phyloP scores from a whole-genome alignment of 2,329 filamentous ascomycete species.

The Aspergillus sp. region DNA sequence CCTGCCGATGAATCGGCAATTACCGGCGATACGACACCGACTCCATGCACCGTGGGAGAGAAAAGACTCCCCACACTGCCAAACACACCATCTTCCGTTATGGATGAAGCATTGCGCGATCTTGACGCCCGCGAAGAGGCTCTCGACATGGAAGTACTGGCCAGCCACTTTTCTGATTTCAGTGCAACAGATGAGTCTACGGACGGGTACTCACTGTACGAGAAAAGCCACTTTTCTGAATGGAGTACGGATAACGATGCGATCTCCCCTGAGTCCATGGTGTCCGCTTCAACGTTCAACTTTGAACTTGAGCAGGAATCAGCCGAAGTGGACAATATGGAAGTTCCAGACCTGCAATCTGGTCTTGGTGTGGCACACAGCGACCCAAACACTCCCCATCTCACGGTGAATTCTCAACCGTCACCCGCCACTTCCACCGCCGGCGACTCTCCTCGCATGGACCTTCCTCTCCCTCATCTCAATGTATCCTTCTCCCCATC shows the following conservation, averaged over 20 bases:
- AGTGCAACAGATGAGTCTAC: conserved; percentile 28
- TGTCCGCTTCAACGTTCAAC: conserved; percentile 29
- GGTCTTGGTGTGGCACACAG: neutral
- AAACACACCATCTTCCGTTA: conserved; percentile 42
- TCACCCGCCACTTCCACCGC: conserved; percentile 24
- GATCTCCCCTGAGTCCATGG: conserved; percentile 31
- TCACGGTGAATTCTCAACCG: conserved; percentile 25
- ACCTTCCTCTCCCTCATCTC: conserved; percentile 19
- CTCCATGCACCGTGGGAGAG: conserved; percentile 22
- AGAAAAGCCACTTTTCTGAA: conserved; percentile 36
- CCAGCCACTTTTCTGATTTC: conserved; percentile 41
- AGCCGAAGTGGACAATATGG: conserved; percentile 1
- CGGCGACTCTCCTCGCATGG: conserved; percentile 20
- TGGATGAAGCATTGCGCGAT: conserved; percentile 35
- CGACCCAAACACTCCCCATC: conserved; percentile 34
- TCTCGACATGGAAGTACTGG: conserved; percentile 27
- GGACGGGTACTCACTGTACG: conserved; percentile 21
- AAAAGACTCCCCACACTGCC: conserved; percentile 43
- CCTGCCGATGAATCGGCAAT: conserved; percentile 11
- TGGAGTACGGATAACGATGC: conserved; percentile 36
- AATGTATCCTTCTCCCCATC: conserved; percentile 21
- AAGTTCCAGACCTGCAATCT: conserved; percentile 12
- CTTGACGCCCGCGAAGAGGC: conserved; percentile 28
- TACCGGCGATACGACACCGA: conserved; percentile 20
- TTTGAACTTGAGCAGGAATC: neutral